Evolutionary conservation across 2,329 filamentous ascomycete species (phyloP), one percentile per base, ranked within the genome.

Genomic region (Fusarium mangiferae): DNA sequence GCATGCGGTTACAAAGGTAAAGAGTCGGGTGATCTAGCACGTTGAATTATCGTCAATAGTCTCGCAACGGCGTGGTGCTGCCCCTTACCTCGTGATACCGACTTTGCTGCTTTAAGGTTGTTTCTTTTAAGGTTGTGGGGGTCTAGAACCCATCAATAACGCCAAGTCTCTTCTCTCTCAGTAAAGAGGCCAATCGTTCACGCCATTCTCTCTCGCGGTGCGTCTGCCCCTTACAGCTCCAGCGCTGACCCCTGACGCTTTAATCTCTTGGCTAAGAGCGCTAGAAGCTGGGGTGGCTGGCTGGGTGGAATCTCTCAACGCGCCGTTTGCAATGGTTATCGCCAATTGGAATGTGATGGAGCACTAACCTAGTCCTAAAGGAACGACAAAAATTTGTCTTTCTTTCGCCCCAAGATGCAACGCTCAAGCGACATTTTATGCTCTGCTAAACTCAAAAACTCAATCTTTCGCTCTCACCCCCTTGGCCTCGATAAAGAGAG

Each of bases 221-320:
- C 30, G 35, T 26, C 67, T 46, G 39, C 67, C 67, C 67, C 67
- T 70, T 70, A 58, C 51, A 64, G 51, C 24, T 28, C 33, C 26
- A 33, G 28, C 55, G 45, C 51, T 52, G 30, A 48, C 36, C 64
- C 51, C 30, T 33, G 66, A 5, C 15, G n/a, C 26, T 14, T 42
- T 54, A 54, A 70, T 70, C 66, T 70, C 66, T 70, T 65, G 35
- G 66, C 66, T 20, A 22, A 28, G 15, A 15, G 28, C 33, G 39
- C 66, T 52, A 57, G 51, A 22, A 45, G n/a, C 65, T 17, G 18
- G 49, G 48, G 22, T 69, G 48, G 35, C 35, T 57, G 11, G 26
- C 28, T n/a, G 35, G 38, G 22, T 52, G 42, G 13, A 63, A 46
- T 52, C 38, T 58, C 41, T 17, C 35, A 26, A 12, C 22, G 6